Conservation (phyloP, 441 rosid genomes). For the Pelargonium citronellum region DNA sequence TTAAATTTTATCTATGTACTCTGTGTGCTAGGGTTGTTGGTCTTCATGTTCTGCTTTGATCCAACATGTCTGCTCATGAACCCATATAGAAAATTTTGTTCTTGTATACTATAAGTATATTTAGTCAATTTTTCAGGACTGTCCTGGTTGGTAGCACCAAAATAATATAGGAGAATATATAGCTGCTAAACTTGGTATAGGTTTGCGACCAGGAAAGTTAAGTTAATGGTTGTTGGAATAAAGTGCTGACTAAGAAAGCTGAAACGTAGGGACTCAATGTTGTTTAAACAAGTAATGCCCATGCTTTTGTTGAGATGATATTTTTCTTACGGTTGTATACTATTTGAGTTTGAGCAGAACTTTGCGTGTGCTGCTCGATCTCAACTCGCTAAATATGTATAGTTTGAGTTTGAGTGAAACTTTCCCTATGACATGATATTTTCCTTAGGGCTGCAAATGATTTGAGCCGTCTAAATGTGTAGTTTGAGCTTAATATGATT, state of each 20-base stretch:
- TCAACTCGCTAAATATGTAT: no score
- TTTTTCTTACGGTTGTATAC: neutral
- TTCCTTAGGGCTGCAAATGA: no score
- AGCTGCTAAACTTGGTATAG: neutral
- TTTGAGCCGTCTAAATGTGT: no score
- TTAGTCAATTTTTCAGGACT: neutral
- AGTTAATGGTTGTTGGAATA: neutral
- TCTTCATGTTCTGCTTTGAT: neutral
- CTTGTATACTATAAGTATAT: neutral
- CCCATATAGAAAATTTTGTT: neutral
- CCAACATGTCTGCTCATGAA: neutral
- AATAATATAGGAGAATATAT: neutral
- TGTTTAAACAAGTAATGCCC: neutral
- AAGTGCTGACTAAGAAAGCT: neutral
- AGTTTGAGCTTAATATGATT: no score
- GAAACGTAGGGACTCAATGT: neutral
- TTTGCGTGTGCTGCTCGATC: no score
- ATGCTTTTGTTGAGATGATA: neutral
- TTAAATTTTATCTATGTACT: neutral
- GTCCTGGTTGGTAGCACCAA: neutral
- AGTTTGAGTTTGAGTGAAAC: no score
- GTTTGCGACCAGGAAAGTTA: neutral
- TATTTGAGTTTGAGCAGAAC: no score
- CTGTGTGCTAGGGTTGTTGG: neutral
- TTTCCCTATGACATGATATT: no score